Evolutionary conservation across 345 rosid species (phyloP), one percentile per base, ranked within the genome.

Genomic region (Viola odorata): DNA sequence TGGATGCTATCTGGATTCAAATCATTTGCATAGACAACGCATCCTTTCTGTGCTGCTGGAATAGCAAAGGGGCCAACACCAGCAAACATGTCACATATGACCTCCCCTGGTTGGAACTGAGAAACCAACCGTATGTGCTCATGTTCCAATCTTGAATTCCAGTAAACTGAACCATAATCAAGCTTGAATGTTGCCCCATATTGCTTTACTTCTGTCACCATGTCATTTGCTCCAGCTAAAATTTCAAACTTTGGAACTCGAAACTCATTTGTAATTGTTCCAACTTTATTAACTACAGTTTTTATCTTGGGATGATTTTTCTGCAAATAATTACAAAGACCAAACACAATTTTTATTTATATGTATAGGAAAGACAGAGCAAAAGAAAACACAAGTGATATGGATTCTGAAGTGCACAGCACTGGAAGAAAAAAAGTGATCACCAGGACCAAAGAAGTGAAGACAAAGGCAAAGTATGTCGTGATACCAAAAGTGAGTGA

Each of bases 31-130:
- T 82, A 79, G 61, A 92, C 94, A 8, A 81, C 60, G 74, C 98
- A 92, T 53, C 98, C 97, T 72, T 81, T 89, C 45, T 83, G 96
- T 45, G 94, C 96, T 44, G 97, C 96, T 55, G 97, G 96, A 74
- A 92, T 83, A 51, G 96, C 91, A 74, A 89, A 92, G 58, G 98
- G 98, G 52, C 97, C 98, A 71, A 92, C 83, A 49, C 97, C 98
- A 69, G 98, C 84, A 82, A 89, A 89, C 96, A 89, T 85, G 73
- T 92, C 97, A 81, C 96, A 92, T 47, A 92, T 82, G 32, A 76
- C 85, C 69, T 92, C 96, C 64, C 91, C 96, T 11, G 91, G 80
- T 76, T 16, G 72, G 68, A 89, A 92, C 51, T 72, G 79, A 57
- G 98, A 83, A 15, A 87, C 81, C 62, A 92, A 78, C 52, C 96